Evolutionary conservation across 371 early-diverging fungal species (phyloP), one percentile per base, ranked within the genome.

Genomic region (Dichotomocladium elegans): DNA sequence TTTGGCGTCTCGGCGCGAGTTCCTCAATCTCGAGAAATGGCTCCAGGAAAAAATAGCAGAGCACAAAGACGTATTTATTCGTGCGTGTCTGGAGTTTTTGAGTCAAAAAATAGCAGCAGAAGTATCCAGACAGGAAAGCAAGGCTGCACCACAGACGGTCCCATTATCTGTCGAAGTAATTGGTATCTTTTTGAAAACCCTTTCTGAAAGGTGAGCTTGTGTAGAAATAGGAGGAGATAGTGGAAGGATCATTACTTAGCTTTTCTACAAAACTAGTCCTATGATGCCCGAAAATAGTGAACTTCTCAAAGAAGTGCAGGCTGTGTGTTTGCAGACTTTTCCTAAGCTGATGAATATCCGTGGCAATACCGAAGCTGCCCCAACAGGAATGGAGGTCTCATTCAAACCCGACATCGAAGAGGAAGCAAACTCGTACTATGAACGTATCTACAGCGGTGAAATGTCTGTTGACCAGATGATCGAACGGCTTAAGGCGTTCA

Each of bases 21-120:
- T 83, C 50, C 64, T 95, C 2, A 92, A 56, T 26, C 63, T 95
- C 3, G 95, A 92, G 55, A 92, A 90, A 61, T 95, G 94, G 93
- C 71, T 95, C 12, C 83, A 77, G 52, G 93, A 90, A 33, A 83
- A 84, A 43, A 77, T 91, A 4, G 56, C 55, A 1, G 75, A 84
- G 10, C 80, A 83, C 34, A 85, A 86, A 7, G 87, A 87, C 43
- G 51, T 64, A 12, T 93, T 95, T 68, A 60, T 86, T 34, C 73
- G 77, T 19, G 84, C 87, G 1, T 87, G 87, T 51, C 61, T 95
- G 50, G 91, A 90, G 12, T 92, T 90, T 58, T 59, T 95, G 34
- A 70, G 72, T 27, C 84, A 84, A 34, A 89, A 91, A 58, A 71
- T 89, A 1, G 64, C 74, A 5, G 62, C 74, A 27, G 56, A 56